These are phyloP conservation scores for Bruguiera hainesii DNA, from an alignment of 441 rosid genomes.

Conservation along the genomic window DNA sequence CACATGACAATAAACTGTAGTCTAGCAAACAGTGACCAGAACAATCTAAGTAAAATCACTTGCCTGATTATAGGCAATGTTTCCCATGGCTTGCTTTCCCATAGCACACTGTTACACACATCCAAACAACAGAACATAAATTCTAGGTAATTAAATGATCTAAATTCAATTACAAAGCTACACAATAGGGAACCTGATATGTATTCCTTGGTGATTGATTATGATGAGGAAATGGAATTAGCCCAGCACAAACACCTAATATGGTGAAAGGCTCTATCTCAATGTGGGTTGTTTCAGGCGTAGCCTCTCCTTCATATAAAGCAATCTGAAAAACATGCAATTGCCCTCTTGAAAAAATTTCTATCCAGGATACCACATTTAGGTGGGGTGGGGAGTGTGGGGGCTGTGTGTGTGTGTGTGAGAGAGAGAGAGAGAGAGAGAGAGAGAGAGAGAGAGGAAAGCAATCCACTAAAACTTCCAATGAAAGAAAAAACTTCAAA, in stretches of 20 bases:
- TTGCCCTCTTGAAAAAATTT: slow-evolving; percentile 14
- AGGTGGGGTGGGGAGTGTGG: no score
- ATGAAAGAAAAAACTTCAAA: background rate
- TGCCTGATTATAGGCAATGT: slow-evolving; percentile 94
- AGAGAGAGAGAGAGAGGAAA: background rate
- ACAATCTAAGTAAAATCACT: slow-evolving; percentile 24
- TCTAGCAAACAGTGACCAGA: slow-evolving; percentile 1
- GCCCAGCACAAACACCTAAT: slow-evolving; percentile 95
- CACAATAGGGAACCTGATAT: slow-evolving; percentile 60
- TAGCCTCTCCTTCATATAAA: slow-evolving; percentile 78
- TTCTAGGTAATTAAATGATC: slow-evolving; percentile 16
- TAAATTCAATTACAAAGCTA: slow-evolving; percentile 17
- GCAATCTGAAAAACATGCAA: slow-evolving; percentile 64
- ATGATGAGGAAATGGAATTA: slow-evolving; percentile 98
- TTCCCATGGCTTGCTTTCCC: slow-evolving; percentile 99
- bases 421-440: background rate
- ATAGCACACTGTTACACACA: slow-evolving; percentile 73
- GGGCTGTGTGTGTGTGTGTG: no score
- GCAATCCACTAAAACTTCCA: background rate
- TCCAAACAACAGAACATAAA: slow-evolving; percentile 18
- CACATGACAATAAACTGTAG: background rate
- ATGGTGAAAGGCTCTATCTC: slow-evolving; percentile 98
- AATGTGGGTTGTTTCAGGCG: slow-evolving; percentile 78
- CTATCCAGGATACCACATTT: slow-evolving; percentile 7
- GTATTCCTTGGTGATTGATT: slow-evolving; percentile 99